Evolutionary conservation across 805 yeast species (phyloP), one percentile per base, ranked within the genome.

Genomic region (Yarrowia porcina): DNA sequence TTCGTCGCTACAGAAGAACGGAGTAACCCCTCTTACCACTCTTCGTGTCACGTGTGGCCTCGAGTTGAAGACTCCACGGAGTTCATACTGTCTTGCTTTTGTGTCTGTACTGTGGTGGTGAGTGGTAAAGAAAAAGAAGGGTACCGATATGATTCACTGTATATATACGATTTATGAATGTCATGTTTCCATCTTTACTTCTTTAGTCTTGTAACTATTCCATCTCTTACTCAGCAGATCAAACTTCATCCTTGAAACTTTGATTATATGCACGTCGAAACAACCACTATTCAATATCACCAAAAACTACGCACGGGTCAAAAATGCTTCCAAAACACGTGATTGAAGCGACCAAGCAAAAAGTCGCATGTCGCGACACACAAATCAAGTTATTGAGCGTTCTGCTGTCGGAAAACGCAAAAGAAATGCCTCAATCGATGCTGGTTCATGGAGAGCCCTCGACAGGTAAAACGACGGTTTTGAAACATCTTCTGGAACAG

Each of bases 381-480:
- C 73, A 71, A 36, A 52, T 59, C 9, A 57, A 56, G 25, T 64
- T 65, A 3, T 64, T 71, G 42, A 57, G 64, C 39, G 52, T 65
- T 12, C 52, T 66, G 10, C 59, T 72, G 23, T 66, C 66, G 3
- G 8, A 50, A 39, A 61, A 63, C 25, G 54, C 65, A 5, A 13
- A 27, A 8, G 63, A 64, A 32, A 47, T 63, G 72, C 77, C 77
- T 0, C 73, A 77, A 2, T 71, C 76, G 13, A 63, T 82, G 1
- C 71, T 79, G 3, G 77, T 82, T 3, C 82, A 80, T 67, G 86
- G 86, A 0, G 75, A 79, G 64, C 74, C 77, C 25, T 73, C 83
- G 0, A 73, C 80, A 1, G 86, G 86, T 1, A 83, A 83, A 67
- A 69, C 83, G 1, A 68, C 69, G 25, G 71, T 77, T 0, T 71